Evolutionary conservation across 2,329 filamentous ascomycete genomes (phyloP), one percentile per base, ranked within the genome.

Genomic region (Metarhizium guizhouense): DNA sequence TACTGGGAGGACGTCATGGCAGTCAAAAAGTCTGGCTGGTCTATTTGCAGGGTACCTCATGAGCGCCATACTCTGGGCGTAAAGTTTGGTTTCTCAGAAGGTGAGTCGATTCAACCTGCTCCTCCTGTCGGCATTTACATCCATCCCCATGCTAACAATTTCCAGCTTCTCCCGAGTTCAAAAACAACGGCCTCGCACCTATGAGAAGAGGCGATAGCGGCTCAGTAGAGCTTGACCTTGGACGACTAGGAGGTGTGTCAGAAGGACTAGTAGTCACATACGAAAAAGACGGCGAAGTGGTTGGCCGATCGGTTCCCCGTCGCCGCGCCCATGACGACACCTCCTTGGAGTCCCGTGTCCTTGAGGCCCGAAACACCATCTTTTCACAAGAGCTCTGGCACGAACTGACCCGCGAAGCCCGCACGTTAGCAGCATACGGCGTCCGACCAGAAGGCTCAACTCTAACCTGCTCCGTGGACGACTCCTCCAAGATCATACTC

Each of bases 1-100:
- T 99, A 95, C 70, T 99, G 94, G 94, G 81, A 87, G 55, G 87
- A 95, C 63, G 81, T 97, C 2, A 74, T 95, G 50, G 82, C 84
- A 10, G 84, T 97, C 48, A 90, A 87, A 60, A 83, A 90, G 61
- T 86, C 85, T 54, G 91, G 92, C 4, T 99, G 94, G 93, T 86
- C 88, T 20, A 76, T 97, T 18, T 93, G 87, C 62, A 82, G 87
- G 51, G 75, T 94, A 45, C 90, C 90, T 0, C 77, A 84, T 6
- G 85, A 93, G 62, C 78, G 79, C 52, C 83, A 89, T 62, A 85
- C 84, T 0, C 77, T 97, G 52, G 91, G 87, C 20, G 93, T 97
- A 40, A 85, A 88, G 60, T 96, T 93, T 70, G 94, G 93, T 7
- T 95, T 95, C 66, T 80, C 87, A 13, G 93, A 96, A 74, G 81